Base-by-base conservation (phyloP, 2,329 filamentous ascomycete genomes). In the Sporothrix variecibatus region DNA sequence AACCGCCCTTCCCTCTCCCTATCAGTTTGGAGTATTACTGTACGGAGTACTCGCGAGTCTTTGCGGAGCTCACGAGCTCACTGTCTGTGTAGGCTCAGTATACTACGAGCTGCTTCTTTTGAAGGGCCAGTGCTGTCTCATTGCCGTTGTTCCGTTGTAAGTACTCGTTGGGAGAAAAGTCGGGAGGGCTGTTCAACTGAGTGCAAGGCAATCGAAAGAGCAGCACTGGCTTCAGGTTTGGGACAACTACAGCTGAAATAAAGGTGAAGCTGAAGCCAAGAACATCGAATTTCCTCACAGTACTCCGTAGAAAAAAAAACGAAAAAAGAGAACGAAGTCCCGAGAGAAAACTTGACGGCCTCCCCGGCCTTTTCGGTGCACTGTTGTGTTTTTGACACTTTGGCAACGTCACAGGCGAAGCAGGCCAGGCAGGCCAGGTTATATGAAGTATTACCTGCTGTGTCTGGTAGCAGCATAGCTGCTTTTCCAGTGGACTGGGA, bases 61-160 rank as follows among this genome's bases (percentile, higher is more conserved):
- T 4, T 53, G 7, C 8, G n/a, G 17, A 20, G 9, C 9, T 53
- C n/a, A n/a, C 46, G 12, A 26, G 51, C 51, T 56, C 51, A 56
- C 12, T 2, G 6, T 1, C 9, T 38, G 6, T 8, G 53, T 58
- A 31, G 23, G 23, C 9, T 9, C n/a, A 2, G 9, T 11, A 8
- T 38, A 43, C 46, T 65, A 65, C 62, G 62, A 65, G 62, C 62
- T 65, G n/a, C 62, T 65, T 23, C 62, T 65, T 65, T 65, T 23
- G 62, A 62, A n/a, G 58, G 31, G 31, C 31, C 58, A 62, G 15
- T 38, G 58, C 58, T 17, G 53, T 3, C 12, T 12, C 23, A 58
- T 2, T 20, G 46, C 17, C n/a, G 51, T 8, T 56, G 51, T n/a
- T 28, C 51, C n/a, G 28, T 56, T 56, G n/a, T n/a, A n/a, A n/a